These are phyloP conservation scores for Polytrichum commune DNA, from an alignment of 225 moss, liverwort and hornwort genomes.

Conservation along the genomic window DNA sequence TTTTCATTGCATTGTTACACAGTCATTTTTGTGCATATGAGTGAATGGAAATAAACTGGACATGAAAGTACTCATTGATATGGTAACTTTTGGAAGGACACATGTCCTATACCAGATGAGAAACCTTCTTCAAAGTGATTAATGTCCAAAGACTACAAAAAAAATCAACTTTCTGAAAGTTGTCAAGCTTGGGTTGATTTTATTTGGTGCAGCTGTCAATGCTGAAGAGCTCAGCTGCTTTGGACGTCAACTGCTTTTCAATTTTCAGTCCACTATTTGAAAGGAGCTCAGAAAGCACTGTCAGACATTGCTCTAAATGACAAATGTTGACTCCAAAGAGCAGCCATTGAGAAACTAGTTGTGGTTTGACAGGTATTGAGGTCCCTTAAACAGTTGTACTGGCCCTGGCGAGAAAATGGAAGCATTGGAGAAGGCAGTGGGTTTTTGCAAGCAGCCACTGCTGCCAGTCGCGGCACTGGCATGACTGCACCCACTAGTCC, in stretches of 20 bases:
- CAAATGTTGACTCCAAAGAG: background rate
- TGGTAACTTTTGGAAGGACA: too few relatives aligned
- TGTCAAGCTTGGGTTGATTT: too few relatives aligned
- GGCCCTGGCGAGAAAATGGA: constrained; percentile 89
- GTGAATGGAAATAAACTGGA: too few relatives aligned
- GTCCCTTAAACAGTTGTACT: constrained; percentile 59
- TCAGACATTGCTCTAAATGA: constrained; percentile 3
- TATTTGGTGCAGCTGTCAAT: too few relatives aligned
- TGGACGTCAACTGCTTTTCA: background rate
- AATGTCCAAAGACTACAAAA: too few relatives aligned
- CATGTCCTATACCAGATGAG: too few relatives aligned
- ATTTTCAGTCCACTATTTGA: constrained; percentile 3
- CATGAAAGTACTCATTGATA: too few relatives aligned
- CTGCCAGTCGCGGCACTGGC: constrained; percentile 76
- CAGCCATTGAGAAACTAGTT: background rate
- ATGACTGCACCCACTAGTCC: constrained; percentile 28
- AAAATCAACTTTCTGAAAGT: background rate
- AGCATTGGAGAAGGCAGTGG: constrained; percentile 73
- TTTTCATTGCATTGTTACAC: too few relatives aligned
- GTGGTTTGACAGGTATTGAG: constrained; percentile 26
- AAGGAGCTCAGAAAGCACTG: constrained; percentile 6
- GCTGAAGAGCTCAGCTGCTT: too few relatives aligned
- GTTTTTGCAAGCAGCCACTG: constrained; percentile 85
- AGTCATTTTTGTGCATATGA: too few relatives aligned
- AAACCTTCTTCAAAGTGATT: too few relatives aligned